phyloP scores from a whole-genome alignment of 345 rosid species.

The Diplotaxis tenuifolia region DNA sequence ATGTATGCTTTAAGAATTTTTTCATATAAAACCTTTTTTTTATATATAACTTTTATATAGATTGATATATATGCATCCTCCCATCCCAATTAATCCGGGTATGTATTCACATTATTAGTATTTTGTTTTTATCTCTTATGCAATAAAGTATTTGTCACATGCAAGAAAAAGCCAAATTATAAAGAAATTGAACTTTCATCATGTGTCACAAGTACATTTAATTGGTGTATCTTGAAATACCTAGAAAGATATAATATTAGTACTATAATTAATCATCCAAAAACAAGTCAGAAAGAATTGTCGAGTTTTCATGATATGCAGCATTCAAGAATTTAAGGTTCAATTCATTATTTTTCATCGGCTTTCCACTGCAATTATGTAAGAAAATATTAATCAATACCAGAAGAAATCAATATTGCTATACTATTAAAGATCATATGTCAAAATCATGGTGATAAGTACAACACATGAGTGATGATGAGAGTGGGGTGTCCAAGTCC shows the following conservation, averaged over 20 bases:
- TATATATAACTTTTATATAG: no score
- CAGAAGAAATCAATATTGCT: not conserved
- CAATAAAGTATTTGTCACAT: conserved; percentile 25
- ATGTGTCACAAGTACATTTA: conserved; percentile 15
- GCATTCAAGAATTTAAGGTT: not conserved
- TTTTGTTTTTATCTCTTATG: conserved; percentile 23
- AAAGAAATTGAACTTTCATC: conserved; percentile 22
- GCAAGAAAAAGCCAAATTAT: conserved; percentile 13
- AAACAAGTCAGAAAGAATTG: not conserved
- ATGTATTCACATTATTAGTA: conserved; percentile 1
- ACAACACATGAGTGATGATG: conserved; percentile 29
- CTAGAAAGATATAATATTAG: not conserved
- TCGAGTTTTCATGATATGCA: not conserved
- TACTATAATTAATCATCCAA: not conserved
- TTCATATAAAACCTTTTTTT: no score
- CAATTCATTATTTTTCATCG: not conserved
- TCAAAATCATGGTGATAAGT: conserved; percentile 32
- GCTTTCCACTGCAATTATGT: not conserved
- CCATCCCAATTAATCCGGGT: not conserved
- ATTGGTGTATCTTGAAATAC: conserved; percentile 10
- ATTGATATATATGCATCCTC: no score
- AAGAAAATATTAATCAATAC: not conserved
- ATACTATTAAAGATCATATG: conserved; percentile 19
- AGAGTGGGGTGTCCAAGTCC: conserved; percentile 24
- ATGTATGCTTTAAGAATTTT: not conserved